Conservation (phyloP, 164 flowering plant species). For the Echeveria elegans region DNA sequence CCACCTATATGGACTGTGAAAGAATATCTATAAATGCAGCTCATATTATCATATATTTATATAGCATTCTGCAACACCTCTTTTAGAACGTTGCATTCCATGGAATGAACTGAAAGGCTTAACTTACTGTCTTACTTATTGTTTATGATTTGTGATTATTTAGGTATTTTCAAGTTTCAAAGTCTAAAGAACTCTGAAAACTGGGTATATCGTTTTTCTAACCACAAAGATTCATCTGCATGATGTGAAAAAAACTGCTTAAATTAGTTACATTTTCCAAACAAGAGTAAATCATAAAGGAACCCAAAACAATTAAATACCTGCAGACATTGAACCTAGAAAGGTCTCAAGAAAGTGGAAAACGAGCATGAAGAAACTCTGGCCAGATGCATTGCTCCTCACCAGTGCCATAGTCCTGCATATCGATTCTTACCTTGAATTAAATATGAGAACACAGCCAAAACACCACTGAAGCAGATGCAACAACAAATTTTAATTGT, state of each 20-base stretch:
- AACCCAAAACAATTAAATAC: constrained; percentile 20
- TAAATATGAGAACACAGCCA: not conserved
- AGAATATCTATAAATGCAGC: not conserved
- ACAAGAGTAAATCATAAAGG: not conserved
- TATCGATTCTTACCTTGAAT: constrained; percentile 6
- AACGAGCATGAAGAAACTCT: constrained; percentile 63
- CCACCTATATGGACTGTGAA: not conserved
- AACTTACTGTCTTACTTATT: not conserved
- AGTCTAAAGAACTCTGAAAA: not conserved
- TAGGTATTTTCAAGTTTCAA: not conserved
- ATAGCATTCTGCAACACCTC: not conserved
- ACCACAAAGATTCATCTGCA: not conserved
- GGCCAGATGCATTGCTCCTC: constrained; percentile 62
- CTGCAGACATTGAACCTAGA: constrained; percentile 95
- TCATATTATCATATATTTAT: not conserved
- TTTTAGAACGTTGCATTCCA: not conserved
- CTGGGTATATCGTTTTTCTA: not conserved
- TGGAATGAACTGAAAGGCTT: not conserved
- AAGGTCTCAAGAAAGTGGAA: constrained; percentile 94
- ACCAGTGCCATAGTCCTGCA: constrained; percentile 88
- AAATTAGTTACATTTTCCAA: not conserved
- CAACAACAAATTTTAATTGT: not conserved
- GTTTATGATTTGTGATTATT: not conserved
- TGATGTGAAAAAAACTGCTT: not conserved
- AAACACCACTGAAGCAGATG: not conserved